Evolutionary conservation across 176 grass and related monocot species (phyloP), one percentile per base, ranked within the genome.

Genomic region (Microstegium vimineum): DNA sequence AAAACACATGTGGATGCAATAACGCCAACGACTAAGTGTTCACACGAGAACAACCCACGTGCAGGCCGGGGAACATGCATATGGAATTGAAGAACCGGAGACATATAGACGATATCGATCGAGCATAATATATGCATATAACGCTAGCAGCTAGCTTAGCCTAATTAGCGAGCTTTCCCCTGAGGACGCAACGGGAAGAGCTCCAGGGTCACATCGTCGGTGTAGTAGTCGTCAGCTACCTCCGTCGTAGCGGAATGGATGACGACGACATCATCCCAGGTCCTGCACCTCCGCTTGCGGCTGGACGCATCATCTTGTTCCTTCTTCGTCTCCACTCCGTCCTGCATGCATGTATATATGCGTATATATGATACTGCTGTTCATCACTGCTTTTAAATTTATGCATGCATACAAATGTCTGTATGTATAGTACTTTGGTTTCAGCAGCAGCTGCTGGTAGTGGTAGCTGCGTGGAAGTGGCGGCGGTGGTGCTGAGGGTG

Each of bases 121-220:
- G 68, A 45, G 12, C 67, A 20, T n/a, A n/a, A n/a, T n/a, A n/a
- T 30, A 59, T 38, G 33, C 15, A 17, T 60, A 25, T 59, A 10
- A n/a, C 22, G 7, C 22, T 54, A 52, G 17, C 49, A 52, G 20
- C 51, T 54, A 54, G 57, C 5, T 30, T 20, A 2, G 17, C 77
- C 43, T 20, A 28, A 10, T 54, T 18, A 69, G 36, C n/a, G 40
- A 78, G 74, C 72, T 79, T 91, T 97, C 40, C 86, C 72, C 66
- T 91, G 90, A 0, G 95, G 95, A 67, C 32, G 88, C 90, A 98
- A 88, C 27, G 95, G 95, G 82, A 98, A 98, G 82, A 98, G 92
- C 82, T 98, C 92, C 66, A 98, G 71, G 2, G 92, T 98, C 56
- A 67, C 76, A 26, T 73, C 75, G 1, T 69, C 59, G 10, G 66